phyloP scores from a whole-genome alignment of 768 basidiomycete species.

The Filobasidium floriforme region DNA sequence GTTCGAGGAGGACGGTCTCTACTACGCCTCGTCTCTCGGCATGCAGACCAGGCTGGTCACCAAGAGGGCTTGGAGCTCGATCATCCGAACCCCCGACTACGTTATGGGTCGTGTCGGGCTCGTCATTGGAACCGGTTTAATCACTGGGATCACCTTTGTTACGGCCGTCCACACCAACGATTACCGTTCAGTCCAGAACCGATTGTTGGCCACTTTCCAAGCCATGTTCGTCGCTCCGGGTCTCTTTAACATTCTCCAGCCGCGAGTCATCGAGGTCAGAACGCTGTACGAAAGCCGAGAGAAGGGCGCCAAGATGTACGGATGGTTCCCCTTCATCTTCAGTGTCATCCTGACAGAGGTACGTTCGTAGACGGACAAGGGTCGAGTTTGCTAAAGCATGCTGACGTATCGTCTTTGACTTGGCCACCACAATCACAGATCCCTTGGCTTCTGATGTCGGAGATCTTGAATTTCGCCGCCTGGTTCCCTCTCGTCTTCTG shows the following conservation, averaged over 20 bases:
- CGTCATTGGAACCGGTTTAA: slow-evolving; percentile 10
- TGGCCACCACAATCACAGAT: too few species aligned
- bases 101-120: slow-evolving; percentile 16
- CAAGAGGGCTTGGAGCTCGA: slow-evolving; percentile 1
- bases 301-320: slow-evolving; percentile 26
- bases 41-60: slow-evolving; percentile 14
- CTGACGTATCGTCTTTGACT: background rate
- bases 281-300: slow-evolving; percentile 32
- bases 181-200: slow-evolving; percentile 15
- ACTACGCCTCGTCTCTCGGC: slow-evolving; percentile 18
- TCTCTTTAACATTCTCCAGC: slow-evolving; percentile 30
- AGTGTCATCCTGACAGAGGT: slow-evolving; percentile 15
- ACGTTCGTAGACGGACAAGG: slow-evolving; percentile 26
- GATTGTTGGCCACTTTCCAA: slow-evolving; percentile 48
- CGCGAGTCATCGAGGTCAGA: slow-evolving; percentile 27
- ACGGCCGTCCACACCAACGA: slow-evolving; percentile 1
- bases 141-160: slow-evolving; percentile 20
- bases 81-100: slow-evolving; percentile 11
- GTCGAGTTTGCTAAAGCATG: background rate
- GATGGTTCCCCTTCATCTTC: slow-evolving; percentile 14
- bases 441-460: slow-evolving; percentile 1
- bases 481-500: slow-evolving; percentile 7
- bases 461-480: slow-evolving; percentile 7
- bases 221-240: slow-evolving; percentile 71
- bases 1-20: slow-evolving; percentile 24